Conservation (phyloP, 1,139 yeast genomes). For the Kodamaea anthophila region DNA sequence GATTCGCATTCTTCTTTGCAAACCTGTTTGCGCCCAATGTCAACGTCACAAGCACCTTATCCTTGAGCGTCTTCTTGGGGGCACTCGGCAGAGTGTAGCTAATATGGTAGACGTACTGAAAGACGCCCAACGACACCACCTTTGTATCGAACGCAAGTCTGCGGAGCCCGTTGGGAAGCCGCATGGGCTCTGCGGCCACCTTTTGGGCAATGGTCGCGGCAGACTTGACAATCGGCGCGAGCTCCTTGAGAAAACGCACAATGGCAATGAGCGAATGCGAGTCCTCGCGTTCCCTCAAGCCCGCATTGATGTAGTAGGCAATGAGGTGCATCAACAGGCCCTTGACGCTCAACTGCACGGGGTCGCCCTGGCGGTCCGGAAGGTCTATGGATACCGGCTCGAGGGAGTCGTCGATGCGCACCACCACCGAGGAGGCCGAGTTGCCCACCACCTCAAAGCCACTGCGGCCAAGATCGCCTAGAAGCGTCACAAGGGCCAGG, state of each 20-base stretch:
- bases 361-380: constrained; percentile 13
- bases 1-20: constrained; percentile 15
- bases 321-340: constrained; percentile 13
- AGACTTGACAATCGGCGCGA: constrained; percentile 26
- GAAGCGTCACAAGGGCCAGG: constrained; percentile 26
- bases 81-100: constrained; percentile 22
- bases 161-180: constrained; percentile 27
- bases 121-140: constrained; percentile 25
- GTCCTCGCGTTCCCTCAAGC: constrained; percentile 10
- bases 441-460: constrained; percentile 24
- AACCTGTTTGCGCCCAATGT: constrained; percentile 32
- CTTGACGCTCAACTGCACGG: constrained; percentile 2
- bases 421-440: constrained; percentile 24
- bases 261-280: constrained; percentile 24
- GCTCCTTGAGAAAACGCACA: constrained; percentile 26
- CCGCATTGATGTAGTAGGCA: constrained; percentile 22
- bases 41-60: constrained; percentile 28
- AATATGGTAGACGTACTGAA: constrained; percentile 30
- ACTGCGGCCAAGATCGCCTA: constrained; percentile 28
- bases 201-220: constrained; percentile 14
- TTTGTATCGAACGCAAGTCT: constrained; percentile 30
- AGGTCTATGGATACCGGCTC: constrained; percentile 20
- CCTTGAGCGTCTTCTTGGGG: constrained; percentile 31
- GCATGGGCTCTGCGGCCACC: constrained; percentile 9
- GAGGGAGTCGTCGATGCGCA: constrained; percentile 24